Conservation (phyloP, 768 basidiomycete species). For the Naganishia vishniacii region DNA sequence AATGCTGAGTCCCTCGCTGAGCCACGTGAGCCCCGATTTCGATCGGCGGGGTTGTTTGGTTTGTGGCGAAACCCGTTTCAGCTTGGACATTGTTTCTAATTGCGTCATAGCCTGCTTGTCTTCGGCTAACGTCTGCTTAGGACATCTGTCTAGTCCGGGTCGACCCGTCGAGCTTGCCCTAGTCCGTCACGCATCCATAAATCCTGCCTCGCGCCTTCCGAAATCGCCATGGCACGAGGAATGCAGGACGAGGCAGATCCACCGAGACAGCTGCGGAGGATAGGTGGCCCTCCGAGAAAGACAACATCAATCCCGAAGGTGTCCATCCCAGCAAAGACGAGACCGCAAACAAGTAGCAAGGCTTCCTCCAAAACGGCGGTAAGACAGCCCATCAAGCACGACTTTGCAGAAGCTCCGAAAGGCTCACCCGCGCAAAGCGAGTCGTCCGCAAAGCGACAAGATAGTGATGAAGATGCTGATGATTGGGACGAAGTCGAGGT, state of each 20-base stretch:
- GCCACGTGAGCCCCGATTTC: slow-evolving; percentile 9
- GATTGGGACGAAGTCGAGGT: slow-evolving; percentile 27
- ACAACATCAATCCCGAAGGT: not conserved
- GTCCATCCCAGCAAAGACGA: not conserved
- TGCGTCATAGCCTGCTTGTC: slow-evolving; percentile 17
- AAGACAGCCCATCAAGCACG: slow-evolving; percentile 1
- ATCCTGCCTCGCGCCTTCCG: no score
- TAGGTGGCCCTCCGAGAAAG: slow-evolving; percentile 14
- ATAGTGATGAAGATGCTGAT: slow-evolving; percentile 20
- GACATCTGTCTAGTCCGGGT: no score
- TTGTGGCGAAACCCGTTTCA: not conserved
- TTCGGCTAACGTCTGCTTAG: not conserved
- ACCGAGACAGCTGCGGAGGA: not conserved
- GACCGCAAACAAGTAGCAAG: not conserved
- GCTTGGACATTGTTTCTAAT: not conserved
- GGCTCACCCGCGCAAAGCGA: not conserved
- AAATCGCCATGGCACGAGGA: slow-evolving; percentile 6
- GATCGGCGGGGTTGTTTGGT: slow-evolving; percentile 12
- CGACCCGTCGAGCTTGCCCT: no score
- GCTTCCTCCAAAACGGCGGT: not conserved
- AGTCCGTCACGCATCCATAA: no score
- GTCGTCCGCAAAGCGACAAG: not conserved
- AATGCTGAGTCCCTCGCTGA: no score
- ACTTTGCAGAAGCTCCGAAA: slow-evolving; percentile 1
- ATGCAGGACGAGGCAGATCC: not conserved